Base-by-base conservation (phyloP, 1,284 basidiomycete genomes). In the Ustilago curta region DNA sequence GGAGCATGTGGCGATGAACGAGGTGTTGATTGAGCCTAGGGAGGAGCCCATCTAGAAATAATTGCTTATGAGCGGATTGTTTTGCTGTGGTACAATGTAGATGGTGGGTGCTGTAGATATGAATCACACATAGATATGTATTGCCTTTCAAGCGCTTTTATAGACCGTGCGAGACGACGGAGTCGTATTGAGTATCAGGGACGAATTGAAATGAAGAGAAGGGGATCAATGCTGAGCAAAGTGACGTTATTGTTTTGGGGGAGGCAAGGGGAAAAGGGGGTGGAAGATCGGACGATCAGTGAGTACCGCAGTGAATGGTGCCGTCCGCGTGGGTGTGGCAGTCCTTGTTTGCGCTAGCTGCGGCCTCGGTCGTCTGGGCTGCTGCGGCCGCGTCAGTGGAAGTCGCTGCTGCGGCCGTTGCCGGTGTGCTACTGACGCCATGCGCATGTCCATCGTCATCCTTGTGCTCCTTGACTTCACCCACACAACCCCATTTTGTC, bases 1-100 rank as follows among this genome's bases (percentile, higher is more conserved):
- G 14, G 71, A 61, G 35, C 82, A 83, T 37, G 82, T 84, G 2
- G 80, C 82, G 5, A 71, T 84, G 48, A 84, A 84, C 61, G 82
- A 83, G 60, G 56, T 79, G n/a, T 32, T 79, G 8, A 76, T 79
- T 54, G 78, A 79, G 56, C 78, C 78, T 21, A 52, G 70, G 18
- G 78, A 77, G 16, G 78, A 79, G 51, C 78, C 78, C 19, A 79
- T 79, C 42, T 79, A 73, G 32, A 18, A 7, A 19, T 18, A 0
- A 0, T 3, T 4, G 3, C 25, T 25, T 14, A 19, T 6, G 19
- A 14, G 19, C 25, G 21, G 16, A 50, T 42, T 19, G n/a, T 42
- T 4, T 4, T 14, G 23, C 40, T 18, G 39, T 14, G 50, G 16
- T 40, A 1, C 23, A 23, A 19, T 35, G 32, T 39, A 23, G 35